phyloP scores from a whole-genome alignment of 495 filamentous ascomycete species.

The Pyrenula aspistea region DNA sequence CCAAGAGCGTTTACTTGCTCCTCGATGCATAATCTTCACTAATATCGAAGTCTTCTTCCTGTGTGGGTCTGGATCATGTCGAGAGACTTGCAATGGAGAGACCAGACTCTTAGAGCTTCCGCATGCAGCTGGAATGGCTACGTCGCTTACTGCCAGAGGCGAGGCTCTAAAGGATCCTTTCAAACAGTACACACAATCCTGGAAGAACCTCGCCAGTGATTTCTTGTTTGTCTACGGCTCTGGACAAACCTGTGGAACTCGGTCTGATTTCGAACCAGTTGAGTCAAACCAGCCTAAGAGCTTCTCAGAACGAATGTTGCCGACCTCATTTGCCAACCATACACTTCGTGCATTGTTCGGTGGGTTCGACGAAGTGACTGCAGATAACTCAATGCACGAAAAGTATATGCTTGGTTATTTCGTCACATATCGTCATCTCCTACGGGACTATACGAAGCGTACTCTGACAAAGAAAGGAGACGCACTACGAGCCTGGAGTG shows the following conservation, averaged over 20 bases:
- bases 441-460: neutral
- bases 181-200: neutral
- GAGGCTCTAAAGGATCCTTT: neutral
- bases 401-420: neutral
- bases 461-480: neutral
- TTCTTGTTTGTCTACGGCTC: neutral
- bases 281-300: neutral
- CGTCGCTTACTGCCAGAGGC: neutral
- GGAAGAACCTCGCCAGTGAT: neutral
- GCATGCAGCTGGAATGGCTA: neutral
- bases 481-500: neutral
- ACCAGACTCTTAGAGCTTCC: neutral
- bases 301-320: neutral
- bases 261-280: neutral
- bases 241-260: neutral
- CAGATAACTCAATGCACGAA: neutral
- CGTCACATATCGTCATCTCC: neutral
- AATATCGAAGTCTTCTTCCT: neutral
- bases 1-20: neutral
- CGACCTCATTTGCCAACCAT: neutral
- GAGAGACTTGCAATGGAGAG: neutral
- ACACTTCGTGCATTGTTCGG: neutral
- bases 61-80: neutral
- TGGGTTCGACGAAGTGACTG: neutral
- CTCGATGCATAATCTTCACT: neutral